phyloP scores from a whole-genome alignment of 2,329 filamentous ascomycete species.

The Aspergillus sp. region DNA sequence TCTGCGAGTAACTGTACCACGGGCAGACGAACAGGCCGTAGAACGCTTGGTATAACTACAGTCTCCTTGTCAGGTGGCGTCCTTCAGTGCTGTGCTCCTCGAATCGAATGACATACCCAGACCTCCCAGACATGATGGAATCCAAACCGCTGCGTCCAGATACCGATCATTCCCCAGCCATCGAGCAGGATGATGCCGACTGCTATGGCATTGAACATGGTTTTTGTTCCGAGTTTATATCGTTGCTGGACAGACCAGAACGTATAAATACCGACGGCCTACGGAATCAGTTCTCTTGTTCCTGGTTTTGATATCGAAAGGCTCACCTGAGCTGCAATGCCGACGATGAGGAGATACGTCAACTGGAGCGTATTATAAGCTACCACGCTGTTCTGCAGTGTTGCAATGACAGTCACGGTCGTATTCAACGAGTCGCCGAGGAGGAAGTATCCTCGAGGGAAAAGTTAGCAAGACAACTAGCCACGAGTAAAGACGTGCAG shows the following conservation, averaged over 20 bases:
- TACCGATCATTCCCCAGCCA: constrained; percentile 51
- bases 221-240: constrained; percentile 53
- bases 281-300: constrained; percentile 1
- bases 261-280: constrained; percentile 47
- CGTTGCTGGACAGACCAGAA: constrained; percentile 55
- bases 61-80: not conserved
- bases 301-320: too few relatives aligned
- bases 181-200: constrained; percentile 52
- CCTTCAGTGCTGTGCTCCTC: not conserved
- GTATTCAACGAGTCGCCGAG: constrained; percentile 63
- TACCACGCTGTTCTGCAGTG: constrained; percentile 56
- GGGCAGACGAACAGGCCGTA: constrained; percentile 60
- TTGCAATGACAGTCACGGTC: constrained; percentile 58
- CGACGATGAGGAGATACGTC: constrained; percentile 58
- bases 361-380: constrained; percentile 55
- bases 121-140: constrained; percentile 48
- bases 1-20: constrained; percentile 63
- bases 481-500: too few relatives aligned
- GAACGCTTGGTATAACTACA: constrained; percentile 42
- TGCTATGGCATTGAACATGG: constrained; percentile 59
- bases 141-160: constrained; percentile 46
- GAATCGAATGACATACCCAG: constrained; percentile 27
- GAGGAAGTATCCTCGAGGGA: constrained; percentile 49
- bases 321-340: constrained; percentile 51
- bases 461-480: not conserved